Base-by-base conservation (phyloP, 495 filamentous ascomycete species). In the Xanthoparmelia taractica region DNA sequence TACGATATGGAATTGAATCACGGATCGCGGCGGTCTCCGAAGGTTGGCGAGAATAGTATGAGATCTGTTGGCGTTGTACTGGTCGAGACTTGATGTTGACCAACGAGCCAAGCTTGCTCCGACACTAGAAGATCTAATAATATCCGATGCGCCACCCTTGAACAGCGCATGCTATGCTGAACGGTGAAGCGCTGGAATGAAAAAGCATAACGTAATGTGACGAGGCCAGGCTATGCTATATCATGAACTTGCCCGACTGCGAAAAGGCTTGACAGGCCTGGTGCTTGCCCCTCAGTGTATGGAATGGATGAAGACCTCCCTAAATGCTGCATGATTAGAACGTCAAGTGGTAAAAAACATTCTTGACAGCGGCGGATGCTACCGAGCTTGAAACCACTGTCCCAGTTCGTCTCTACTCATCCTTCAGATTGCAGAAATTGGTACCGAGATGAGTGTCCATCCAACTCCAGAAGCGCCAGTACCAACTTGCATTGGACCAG, bases 401-500 rank as follows among this genome's bases (percentile, higher is more conserved):
- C 11, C 48, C 27, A 52, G 48, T 15, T 52, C 25, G 25, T 33
- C 27, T 31, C 17, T 58, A 58, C n/a, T 82, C 79, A 64, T 80
- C 78, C 61, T 74, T 80, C 66, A 81, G 50, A n/a, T 77, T 79
- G 65, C 80, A 82, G 43, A 82, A 72, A 63, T 82, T 79, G 1
- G 78, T 80, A 6, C 76, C 75, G 17, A 81, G 62, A 58, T 76
- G 57, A 40, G 63, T 69, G 61, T 82, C 80, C 15, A 82, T 60
- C 71, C 74, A 76, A 59, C 77, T 78, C 74, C 78, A 82, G 63
- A 81, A 75, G 27, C 75, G 82, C 91, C 91, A 96, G 74, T 92
- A 95, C 48, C 86, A 71, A 63, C 85, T 89, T 4, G 91, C 91
- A 64, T 78, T 82, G 43, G 79, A 81, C 74, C 82, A 87, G 67